Evolutionary conservation across 163 green algal genomes (phyloP).

Genomic region (Chloroidium sp.): DNA sequence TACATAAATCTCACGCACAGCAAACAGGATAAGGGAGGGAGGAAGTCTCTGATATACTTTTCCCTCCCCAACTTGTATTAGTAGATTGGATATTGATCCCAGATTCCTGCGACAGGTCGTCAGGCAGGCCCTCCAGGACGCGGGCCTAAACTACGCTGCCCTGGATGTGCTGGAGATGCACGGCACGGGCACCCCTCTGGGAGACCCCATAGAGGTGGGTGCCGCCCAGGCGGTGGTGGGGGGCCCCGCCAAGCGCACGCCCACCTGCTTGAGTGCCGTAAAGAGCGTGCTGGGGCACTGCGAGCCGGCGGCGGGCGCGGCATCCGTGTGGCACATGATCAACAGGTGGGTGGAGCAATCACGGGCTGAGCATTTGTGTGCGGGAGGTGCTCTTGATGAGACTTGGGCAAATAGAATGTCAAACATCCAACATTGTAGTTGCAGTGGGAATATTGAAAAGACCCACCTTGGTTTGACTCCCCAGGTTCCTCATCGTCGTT

Average conservation of each 20-base stretch:
- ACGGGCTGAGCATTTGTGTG: too few species aligned
- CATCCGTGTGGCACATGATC: conserved; percentile 44
- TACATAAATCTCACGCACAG: too few species aligned
- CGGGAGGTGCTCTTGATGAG: too few species aligned
- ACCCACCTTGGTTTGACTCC: too few species aligned
- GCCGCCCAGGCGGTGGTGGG: conserved; percentile 41
- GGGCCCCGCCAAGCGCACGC: not conserved
- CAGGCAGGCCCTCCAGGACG: conserved; percentile 20
- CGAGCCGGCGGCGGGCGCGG: conserved; percentile 62
- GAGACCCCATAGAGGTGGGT: conserved; percentile 75
- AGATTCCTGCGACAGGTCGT: conserved; percentile 26
- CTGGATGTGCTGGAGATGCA: conserved; percentile 57
- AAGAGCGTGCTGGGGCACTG: conserved; percentile 72
- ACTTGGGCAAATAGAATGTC: too few species aligned
- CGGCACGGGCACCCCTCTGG: conserved; percentile 57
- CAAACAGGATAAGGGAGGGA: too few species aligned
- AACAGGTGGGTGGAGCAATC: not conserved
- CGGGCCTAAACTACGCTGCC: conserved; percentile 13
- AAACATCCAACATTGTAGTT: too few species aligned
- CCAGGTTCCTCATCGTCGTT: too few species aligned
- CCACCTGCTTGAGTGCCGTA: conserved; percentile 19
- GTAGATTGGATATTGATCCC: too few species aligned
- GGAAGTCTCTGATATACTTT: too few species aligned
- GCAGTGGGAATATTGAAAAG: too few species aligned
- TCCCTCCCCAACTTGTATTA: too few species aligned